These are phyloP conservation scores for Porogramme epimiltina DNA, from an alignment of 1,284 basidiomycete species.

Conservation along the genomic window DNA sequence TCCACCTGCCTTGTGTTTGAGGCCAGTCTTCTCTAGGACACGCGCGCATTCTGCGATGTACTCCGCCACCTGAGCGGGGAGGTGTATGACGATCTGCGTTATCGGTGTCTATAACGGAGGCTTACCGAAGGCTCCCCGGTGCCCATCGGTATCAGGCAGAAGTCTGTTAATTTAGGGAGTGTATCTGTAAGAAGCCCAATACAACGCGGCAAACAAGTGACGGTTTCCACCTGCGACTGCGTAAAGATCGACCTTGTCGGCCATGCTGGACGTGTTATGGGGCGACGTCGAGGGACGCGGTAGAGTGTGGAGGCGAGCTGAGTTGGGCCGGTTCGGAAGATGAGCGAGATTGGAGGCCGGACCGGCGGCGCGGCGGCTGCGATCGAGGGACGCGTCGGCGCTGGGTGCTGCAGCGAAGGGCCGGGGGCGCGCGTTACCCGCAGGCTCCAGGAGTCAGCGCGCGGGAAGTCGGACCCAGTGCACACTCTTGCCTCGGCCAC, in stretches of 20 bases:
- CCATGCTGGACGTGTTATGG: too few relatives aligned
- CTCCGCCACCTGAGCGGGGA: constrained; percentile 56
- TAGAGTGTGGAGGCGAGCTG: too few relatives aligned
- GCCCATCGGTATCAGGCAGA: constrained; percentile 83
- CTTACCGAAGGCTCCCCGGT: constrained; percentile 69
- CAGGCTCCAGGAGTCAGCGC: too few relatives aligned
- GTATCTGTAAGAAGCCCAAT: neutral
- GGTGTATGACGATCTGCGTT: neutral
- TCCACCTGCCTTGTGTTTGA: constrained; percentile 70
- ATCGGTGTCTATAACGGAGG: constrained; percentile 2
- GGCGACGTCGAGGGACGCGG: too few relatives aligned
- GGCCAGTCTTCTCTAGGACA: constrained; percentile 73
- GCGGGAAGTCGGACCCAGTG: too few relatives aligned
- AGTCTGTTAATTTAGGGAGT: constrained; percentile 50
- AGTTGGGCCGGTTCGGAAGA: too few relatives aligned
- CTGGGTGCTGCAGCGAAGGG: too few relatives aligned
- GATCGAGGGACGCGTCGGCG: too few relatives aligned
- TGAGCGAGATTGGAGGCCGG: too few relatives aligned
- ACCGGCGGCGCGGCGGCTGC: too few relatives aligned
- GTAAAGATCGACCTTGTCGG: constrained; percentile 62
- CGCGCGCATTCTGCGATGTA: constrained; percentile 80
- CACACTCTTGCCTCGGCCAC: neutral
- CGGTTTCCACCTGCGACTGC: constrained; percentile 71
- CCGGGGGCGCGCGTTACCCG: too few relatives aligned
- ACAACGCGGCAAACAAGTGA: too few relatives aligned